Evolutionary conservation across 2,329 filamentous ascomycete species (phyloP), one percentile per base, ranked within the genome.

Genomic region (Trichoderma cornu-damae): DNA sequence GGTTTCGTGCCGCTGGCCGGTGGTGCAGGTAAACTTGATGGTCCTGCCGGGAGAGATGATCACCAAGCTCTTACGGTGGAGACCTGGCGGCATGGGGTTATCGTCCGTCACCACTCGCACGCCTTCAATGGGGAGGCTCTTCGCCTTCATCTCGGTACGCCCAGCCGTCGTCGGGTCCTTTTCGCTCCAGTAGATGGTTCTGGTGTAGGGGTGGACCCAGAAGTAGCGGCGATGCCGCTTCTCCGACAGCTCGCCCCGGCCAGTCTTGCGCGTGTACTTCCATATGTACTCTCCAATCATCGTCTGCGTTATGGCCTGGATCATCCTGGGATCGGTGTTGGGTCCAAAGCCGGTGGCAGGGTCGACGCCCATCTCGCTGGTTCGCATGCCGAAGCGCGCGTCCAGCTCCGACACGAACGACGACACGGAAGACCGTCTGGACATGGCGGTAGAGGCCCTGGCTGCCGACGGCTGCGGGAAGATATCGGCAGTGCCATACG

Each of bases 211-310:
- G 69, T 99, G 94, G 20, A 99, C 90, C 94, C 94, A 99, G 80
- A 99, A 99, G 79, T 96, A 99, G 30, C 94, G 86, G 61, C 90
- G 85, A 72, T 99, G 94, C 52, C 94, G 84, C 57, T 92, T 96
- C 65, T 86, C 88, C 0, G 92, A 97, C 73, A 96, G 85, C 61
- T 91, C 89, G 55, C 86, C 88, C 22, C 93, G 87, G n/a, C 91
- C 92, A 59, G 92, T 81, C 76, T 94, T 96, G 66, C 94, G 88
- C 0, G 94, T 99, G 73, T 99, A 99, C 72, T 99, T 99, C 94
- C 94, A 99, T 38, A 99, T 79, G 71, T 93, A 97, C 71, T 99
- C 94, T 57, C 94, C 94, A 68, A 99, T 97, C 94, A 99, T 99
- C 16, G 94, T 97, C 73, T 99, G 93, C 2, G 94, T 99, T 63